phyloP scores from a whole-genome alignment of 2,329 filamentous ascomycete genomes.

The Epichloe sylvatica region DNA sequence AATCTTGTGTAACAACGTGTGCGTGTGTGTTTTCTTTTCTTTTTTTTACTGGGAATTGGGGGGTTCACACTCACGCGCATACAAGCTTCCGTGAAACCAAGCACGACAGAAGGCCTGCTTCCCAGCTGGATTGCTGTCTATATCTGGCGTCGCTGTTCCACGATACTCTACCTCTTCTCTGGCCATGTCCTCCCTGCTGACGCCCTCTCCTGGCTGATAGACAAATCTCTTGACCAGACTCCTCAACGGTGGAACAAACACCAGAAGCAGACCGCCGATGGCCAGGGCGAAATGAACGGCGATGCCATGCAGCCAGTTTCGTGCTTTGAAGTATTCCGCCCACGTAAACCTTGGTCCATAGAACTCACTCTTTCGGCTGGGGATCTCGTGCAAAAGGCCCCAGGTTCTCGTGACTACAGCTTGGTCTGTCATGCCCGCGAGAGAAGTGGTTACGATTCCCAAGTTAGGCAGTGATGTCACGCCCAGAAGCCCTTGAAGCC shows the following conservation, averaged over 20 bases:
- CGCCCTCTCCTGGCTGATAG: slow-evolving; percentile 41
- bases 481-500: slow-evolving; percentile 36
- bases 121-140: slow-evolving; percentile 19
- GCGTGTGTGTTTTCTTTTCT: too few species aligned
- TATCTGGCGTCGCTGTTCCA: slow-evolving; percentile 49
- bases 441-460: slow-evolving; percentile 40
- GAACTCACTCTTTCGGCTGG: slow-evolving; percentile 28
- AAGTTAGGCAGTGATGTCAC: slow-evolving; percentile 34
- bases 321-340: slow-evolving; percentile 37
- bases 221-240: slow-evolving; percentile 29
- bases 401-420: slow-evolving; percentile 47
- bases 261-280: slow-evolving; percentile 29
- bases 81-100: slow-evolving; percentile 46
- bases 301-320: slow-evolving; percentile 36
- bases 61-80: slow-evolving; percentile 38
- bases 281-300: slow-evolving; percentile 34
- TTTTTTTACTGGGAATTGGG: too few species aligned
- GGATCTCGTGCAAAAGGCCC: slow-evolving; percentile 40
- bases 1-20: background rate
- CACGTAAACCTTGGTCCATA: slow-evolving; percentile 52
- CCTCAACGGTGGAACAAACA: slow-evolving; percentile 31
- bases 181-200: slow-evolving; percentile 35
- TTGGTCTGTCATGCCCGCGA: slow-evolving; percentile 35
- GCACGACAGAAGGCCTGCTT: slow-evolving; percentile 43
- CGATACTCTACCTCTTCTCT: slow-evolving; percentile 50